Evolutionary conservation across 169 alveolate species (phyloP), one percentile per base, ranked within the genome.

Genomic region (Cyclospora cayetanensis): DNA sequence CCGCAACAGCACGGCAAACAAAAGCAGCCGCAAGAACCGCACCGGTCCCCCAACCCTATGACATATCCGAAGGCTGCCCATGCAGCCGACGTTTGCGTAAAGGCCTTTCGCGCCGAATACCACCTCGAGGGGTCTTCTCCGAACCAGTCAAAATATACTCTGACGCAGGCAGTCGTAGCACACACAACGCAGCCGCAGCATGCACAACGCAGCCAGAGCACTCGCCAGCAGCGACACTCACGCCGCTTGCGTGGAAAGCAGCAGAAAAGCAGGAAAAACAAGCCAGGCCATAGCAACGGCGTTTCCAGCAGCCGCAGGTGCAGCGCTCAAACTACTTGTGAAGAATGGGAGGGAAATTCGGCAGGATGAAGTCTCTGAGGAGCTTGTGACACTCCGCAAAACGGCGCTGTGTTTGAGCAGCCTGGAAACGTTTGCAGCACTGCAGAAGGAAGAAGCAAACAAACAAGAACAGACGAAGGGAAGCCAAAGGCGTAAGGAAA

Each of bases 21-120:
- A 63, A 27, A 5, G 82, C 50, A 70, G 52, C 50, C n/a, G 82
- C 42, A 37, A 29, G 29, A 70, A 50, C 74, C 20, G 74, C 74
- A 91, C 94, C 99, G 93, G 95, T 99, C 99, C 0, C 99, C 99
- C 43, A 98, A 95, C 0, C 99, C 99, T 43, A 98, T 95, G 53
- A 99, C 97, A 93, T 97, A 99, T 1, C 99, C 99, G 43, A 98
- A 97, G 96, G 98, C 98, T 31, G 98, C 97, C 99, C 99, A 98
- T 0, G 97, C 97, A 0, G 99, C 99, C 53, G 97, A 91, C 42
- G 98, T 95, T 41, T 97, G 91, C 4, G 99, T 96, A 91, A 95
- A 98, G 79, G 95, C 95, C 20, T 96, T 96, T 86, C 99, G 95
- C 70, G 99, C 94, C 72, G 95, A 97, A 29, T 97, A 94, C 99